Evolutionary conservation across 2,329 filamentous ascomycete genomes (phyloP).

Genomic region (Cladosporium oxysporum): DNA sequence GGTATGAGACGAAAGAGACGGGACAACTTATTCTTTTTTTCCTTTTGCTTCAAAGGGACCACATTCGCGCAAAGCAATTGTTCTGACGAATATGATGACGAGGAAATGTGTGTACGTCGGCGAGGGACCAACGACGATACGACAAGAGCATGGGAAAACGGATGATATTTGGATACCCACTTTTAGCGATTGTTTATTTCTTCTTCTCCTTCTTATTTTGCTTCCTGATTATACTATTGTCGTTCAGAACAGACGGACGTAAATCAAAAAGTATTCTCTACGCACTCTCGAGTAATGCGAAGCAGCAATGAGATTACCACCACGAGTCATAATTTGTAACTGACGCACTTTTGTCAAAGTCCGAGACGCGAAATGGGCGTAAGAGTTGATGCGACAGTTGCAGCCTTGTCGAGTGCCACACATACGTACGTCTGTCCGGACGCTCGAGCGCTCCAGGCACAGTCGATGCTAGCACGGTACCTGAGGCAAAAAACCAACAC

Average conservation of each 20-base stretch:
- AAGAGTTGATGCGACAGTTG: background rate
- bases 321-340: background rate
- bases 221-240: background rate
- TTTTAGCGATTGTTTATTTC: background rate
- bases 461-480: background rate
- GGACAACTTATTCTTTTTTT: background rate
- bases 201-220: background rate
- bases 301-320: background rate
- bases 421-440: background rate
- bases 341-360: background rate
- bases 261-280: background rate
- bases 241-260: background rate
- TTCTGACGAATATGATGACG: background rate
- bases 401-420: background rate
- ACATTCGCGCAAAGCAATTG: background rate
- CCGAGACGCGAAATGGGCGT: background rate
- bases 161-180: slow-evolving; percentile 12
- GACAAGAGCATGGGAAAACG: background rate
- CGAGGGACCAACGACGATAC: slow-evolving; percentile 4
- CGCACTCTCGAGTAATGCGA: background rate
- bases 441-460: background rate
- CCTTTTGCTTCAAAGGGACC: background rate
- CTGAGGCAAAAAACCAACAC: slow-evolving; percentile 4
- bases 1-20: background rate
- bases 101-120: background rate